These are phyloP conservation scores for Gremmenia infestans DNA, from an alignment of 2,329 filamentous ascomycete species.

Conservation along the genomic window DNA sequence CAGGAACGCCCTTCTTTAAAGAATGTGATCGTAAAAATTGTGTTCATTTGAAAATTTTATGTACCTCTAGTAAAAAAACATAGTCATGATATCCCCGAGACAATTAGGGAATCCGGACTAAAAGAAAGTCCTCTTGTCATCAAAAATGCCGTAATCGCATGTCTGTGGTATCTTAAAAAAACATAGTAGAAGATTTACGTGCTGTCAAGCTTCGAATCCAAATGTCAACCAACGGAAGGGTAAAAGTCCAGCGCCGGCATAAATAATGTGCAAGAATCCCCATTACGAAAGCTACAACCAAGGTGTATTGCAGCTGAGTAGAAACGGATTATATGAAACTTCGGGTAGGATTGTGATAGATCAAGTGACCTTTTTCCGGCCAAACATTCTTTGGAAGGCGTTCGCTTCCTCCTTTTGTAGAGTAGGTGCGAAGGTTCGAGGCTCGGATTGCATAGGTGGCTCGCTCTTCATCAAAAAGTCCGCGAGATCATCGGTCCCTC, in stretches of 20 bases:
- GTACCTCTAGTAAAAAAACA: not conserved
- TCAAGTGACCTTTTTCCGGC: slow-evolving; percentile 23
- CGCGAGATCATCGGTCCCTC: slow-evolving; percentile 60
- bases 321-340: not conserved
- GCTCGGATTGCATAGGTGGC: slow-evolving; percentile 21
- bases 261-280: not conserved
- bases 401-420: slow-evolving; percentile 23
- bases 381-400: slow-evolving; percentile 26
- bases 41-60: not conserved
- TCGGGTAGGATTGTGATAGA: not conserved
- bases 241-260: not conserved
- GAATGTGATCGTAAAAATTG: no score
- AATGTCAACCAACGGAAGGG: not conserved
- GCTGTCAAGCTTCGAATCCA: not conserved
- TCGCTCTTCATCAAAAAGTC: slow-evolving; percentile 51
- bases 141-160: not conserved
- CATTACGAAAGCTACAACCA: not conserved
- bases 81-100: not conserved
- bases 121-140: not conserved
- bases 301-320: not conserved
- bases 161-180: slow-evolving; percentile 4
- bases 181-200: not conserved
- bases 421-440: slow-evolving; percentile 17
- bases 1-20: no score
- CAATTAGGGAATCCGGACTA: not conserved